These are phyloP conservation scores for Psilocybe cubensis DNA, from an alignment of 768 basidiomycete genomes.

Conservation along the genomic window DNA sequence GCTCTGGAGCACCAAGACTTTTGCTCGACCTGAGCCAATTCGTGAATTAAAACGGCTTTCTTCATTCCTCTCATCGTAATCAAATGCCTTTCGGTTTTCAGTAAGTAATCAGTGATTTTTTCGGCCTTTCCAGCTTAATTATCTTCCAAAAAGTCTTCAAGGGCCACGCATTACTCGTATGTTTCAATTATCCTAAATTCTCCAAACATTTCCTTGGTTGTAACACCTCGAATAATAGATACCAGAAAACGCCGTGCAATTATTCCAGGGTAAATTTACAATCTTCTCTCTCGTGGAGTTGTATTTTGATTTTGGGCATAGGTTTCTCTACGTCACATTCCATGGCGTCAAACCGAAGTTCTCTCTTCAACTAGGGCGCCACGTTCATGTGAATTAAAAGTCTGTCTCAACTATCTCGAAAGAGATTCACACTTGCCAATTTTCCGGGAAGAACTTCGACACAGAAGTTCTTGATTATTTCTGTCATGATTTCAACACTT, in stretches of 20 bases:
- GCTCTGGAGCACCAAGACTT: not conserved
- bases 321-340: conserved; percentile 40
- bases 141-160: conserved; percentile 22
- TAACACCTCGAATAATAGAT: not conserved
- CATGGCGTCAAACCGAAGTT: conserved; percentile 32
- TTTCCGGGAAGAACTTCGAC: too few relatives aligned
- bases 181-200: conserved; percentile 1
- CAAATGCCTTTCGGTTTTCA: conserved; percentile 22
- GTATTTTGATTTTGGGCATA: conserved; percentile 4
- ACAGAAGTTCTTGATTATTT: too few relatives aligned
- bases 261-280: conserved; percentile 31
- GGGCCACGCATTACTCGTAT: conserved; percentile 28
- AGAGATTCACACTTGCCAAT: too few relatives aligned
- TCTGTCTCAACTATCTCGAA: too few relatives aligned
- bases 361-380: conserved; percentile 32
- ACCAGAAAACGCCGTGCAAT: conserved; percentile 34
- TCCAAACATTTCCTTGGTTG: not conserved
- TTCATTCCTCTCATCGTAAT: not conserved
- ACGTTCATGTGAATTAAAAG: conserved; percentile 32
- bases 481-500: too few relatives aligned
- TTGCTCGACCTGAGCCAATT: not conserved
- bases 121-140: not conserved
- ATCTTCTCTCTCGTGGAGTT: not conserved
- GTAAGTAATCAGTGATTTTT: not conserved
- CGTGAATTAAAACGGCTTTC: not conserved